Conservation (phyloP, 176 grass and related monocot genomes). For the Triticum timopheevii region DNA sequence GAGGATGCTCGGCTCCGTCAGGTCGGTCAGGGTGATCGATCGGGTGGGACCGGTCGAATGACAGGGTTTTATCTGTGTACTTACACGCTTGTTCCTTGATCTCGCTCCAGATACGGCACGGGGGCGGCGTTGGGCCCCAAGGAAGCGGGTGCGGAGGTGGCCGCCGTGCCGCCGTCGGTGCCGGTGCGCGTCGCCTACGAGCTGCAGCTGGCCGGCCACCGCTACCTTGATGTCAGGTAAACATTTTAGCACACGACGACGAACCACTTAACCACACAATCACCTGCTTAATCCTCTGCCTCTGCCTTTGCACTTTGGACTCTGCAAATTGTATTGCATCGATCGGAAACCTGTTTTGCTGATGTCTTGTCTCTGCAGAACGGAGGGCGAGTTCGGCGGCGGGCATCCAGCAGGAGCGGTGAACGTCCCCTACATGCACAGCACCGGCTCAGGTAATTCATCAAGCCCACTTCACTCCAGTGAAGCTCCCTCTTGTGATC, state of each 20-base stretch:
- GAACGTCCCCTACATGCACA: conserved; percentile 79
- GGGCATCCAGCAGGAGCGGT: conserved; percentile 67
- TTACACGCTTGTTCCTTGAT: background rate
- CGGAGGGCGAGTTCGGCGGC: conserved; percentile 54
- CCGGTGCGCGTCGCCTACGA: conserved; percentile 83
- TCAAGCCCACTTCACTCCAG: no score
- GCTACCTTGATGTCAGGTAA: conserved; percentile 91
- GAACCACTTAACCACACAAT: background rate
- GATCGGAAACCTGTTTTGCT: background rate
- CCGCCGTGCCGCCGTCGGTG: conserved; percentile 59
- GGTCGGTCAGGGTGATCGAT: background rate
- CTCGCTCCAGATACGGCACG: conserved; percentile 1
- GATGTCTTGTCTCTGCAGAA: conserved; percentile 23
- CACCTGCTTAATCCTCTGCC: background rate
- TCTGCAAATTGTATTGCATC: background rate
- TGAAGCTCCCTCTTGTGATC: background rate
- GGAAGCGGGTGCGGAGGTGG: background rate
- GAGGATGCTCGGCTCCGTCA: conserved; percentile 12
- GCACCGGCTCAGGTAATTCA: conserved; percentile 54
- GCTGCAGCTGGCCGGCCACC: conserved; percentile 72
- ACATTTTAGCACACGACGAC: no score
- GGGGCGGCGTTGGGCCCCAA: background rate
- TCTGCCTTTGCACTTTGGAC: background rate
- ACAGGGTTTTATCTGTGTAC: background rate
- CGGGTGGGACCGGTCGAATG: background rate